Conservation (phyloP, 139 green algal species). For the Nannochloris sp. region DNA sequence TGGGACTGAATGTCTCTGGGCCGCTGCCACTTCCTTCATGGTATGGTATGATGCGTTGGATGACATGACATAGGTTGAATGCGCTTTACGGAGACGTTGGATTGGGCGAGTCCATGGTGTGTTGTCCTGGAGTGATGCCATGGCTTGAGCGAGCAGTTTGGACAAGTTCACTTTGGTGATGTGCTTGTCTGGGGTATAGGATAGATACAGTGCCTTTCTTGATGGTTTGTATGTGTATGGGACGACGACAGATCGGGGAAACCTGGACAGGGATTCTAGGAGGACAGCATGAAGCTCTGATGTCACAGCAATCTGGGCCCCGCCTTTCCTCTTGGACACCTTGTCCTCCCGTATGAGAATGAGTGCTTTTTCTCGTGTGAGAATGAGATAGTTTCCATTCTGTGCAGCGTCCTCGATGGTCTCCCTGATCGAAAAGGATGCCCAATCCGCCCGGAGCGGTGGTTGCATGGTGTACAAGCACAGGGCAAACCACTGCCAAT, state of each 20-base stretch:
- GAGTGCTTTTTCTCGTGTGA: background rate
- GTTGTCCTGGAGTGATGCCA: conserved; percentile 2
- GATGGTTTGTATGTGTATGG: background rate
- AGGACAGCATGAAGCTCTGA: background rate
- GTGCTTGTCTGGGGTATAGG: background rate
- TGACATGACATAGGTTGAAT: conserved; percentile 2
- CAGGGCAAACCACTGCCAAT: background rate
- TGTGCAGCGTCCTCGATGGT: background rate
- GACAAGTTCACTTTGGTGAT: conserved; percentile 2
- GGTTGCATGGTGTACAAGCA: background rate
- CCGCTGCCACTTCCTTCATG: background rate
- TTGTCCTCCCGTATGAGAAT: background rate
- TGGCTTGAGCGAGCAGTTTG: conserved; percentile 1
- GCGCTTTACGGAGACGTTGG: conserved; percentile 1
- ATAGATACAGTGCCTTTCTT: background rate
- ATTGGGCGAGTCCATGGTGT: background rate
- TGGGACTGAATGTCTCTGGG: background rate
- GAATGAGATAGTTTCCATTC: background rate
- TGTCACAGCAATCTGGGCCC: background rate
- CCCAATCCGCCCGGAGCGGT: background rate
- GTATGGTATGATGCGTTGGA: conserved; percentile 1
- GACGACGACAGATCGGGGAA: background rate
- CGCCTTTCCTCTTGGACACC: background rate
- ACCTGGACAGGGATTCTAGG: background rate
- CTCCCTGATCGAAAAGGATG: background rate